Percentiles rank a stretch among this genome's conserved stretches.
Evolutionary conservation across 768 basidiomycete genomes (phyloP).

Genomic region (Chalciporus piperatus): DNA sequence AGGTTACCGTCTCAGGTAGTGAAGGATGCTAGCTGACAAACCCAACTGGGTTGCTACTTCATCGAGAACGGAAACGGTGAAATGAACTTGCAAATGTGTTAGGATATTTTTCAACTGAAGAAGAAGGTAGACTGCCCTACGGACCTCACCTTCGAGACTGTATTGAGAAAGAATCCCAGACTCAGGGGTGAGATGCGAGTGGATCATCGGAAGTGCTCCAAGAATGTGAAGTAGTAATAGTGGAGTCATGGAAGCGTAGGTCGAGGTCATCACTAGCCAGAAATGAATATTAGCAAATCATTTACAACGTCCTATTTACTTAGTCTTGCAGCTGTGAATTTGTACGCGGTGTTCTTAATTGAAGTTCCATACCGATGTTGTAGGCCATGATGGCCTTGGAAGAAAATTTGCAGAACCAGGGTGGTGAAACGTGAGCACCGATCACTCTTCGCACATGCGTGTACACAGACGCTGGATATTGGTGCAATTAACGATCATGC

Average conservation of each 20-base stretch:
- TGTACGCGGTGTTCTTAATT: too few relatives aligned
- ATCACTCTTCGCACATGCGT: not conserved
- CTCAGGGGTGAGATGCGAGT: conserved; percentile 23
- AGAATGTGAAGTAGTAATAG: conserved; percentile 13
- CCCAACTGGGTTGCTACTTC: conserved; percentile 4
- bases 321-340: too few relatives aligned
- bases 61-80: too few relatives aligned
- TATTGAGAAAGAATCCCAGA: conserved; percentile 19
- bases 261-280: conserved; percentile 2
- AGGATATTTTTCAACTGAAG: too few relatives aligned
- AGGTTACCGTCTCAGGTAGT: not conserved
- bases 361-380: too few relatives aligned
- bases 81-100: too few relatives aligned
- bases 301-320: too few relatives aligned
- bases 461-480: not conserved
- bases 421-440: too few relatives aligned
- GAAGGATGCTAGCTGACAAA: conserved; percentile 1
- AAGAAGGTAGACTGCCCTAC: too few relatives aligned
- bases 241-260: conserved; percentile 9
- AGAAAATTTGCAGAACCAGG: too few relatives aligned
- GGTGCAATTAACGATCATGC: not conserved
- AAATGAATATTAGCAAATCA: conserved; percentile 2
- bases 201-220: conserved; percentile 28
- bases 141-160: conserved; percentile 18
- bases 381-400: too few relatives aligned